Percentiles rank a stretch among this genome's conserved stretches.
Conservation (phyloP, 768 basidiomycete species). For the Lactarius vividus region DNA sequence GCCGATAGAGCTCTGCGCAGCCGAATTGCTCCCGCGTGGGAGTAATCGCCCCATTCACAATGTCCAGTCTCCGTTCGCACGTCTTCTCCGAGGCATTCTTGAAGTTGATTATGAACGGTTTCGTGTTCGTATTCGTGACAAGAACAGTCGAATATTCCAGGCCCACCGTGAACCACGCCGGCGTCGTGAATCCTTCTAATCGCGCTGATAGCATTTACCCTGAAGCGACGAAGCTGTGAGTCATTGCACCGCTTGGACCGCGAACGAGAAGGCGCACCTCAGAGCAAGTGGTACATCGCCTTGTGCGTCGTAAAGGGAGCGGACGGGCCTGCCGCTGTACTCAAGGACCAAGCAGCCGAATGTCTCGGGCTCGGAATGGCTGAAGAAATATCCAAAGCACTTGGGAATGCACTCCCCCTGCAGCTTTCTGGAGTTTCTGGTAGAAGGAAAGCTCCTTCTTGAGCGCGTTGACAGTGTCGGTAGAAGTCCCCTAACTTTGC, state of each 20-base stretch:
- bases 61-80: slow-evolving; percentile 11
- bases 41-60: slow-evolving; percentile 9
- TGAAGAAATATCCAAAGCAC: slow-evolving; percentile 18
- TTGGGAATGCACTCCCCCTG: slow-evolving; percentile 16
- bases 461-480: not conserved
- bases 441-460: slow-evolving; percentile 14
- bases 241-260: not conserved
- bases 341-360: slow-evolving; percentile 16
- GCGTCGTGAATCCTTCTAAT: slow-evolving; percentile 12
- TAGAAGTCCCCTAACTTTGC: slow-evolving; percentile 12
- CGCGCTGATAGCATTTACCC: not conserved
- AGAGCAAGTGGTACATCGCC: slow-evolving; percentile 3
- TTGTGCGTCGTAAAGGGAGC: slow-evolving; percentile 14
- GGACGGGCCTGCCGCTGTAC: slow-evolving; percentile 18
- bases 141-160: slow-evolving; percentile 1
- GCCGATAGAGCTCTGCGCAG: slow-evolving; percentile 16
- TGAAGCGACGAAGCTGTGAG: not conserved
- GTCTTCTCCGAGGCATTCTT: slow-evolving; percentile 10
- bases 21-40: slow-evolving; percentile 18
- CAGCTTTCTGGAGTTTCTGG: slow-evolving; percentile 7
- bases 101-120: slow-evolving; percentile 18
- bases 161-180: slow-evolving; percentile 12
- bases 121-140: not conserved
- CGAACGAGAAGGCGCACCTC: not conserved
- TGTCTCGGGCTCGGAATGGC: not conserved